Evolutionary conservation across 345 rosid genomes (phyloP).

Genomic region (Diplotaxis tenuifolia): DNA sequence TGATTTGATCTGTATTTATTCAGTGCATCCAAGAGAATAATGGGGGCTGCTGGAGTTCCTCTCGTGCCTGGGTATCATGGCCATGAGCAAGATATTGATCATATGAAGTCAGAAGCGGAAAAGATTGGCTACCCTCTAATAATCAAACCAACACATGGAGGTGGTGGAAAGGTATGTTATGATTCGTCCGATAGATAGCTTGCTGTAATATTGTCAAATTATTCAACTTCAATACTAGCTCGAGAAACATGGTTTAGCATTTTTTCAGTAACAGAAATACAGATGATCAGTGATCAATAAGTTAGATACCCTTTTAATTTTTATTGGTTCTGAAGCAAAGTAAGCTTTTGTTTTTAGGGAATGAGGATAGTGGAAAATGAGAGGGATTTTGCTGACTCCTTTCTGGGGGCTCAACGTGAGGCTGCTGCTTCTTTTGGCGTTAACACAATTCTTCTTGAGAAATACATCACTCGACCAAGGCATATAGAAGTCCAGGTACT

Average conservation of each 20-base stretch:
- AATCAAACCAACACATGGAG: slow-evolving; percentile 95
- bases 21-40: slow-evolving; percentile 94
- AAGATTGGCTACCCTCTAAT: slow-evolving; percentile 84
- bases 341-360: slow-evolving; percentile 57
- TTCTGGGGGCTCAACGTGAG: slow-evolving; percentile 92
- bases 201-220: too few relatives aligned
- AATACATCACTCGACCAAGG: slow-evolving; percentile 85
- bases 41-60: slow-evolving; percentile 98
- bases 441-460: slow-evolving; percentile 85
- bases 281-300: neutral
- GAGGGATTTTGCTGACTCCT: slow-evolving; percentile 67
- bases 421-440: slow-evolving; percentile 95
- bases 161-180: slow-evolving; percentile 80
- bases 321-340: slow-evolving; percentile 20
- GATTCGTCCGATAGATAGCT: neutral
- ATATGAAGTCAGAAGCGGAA: slow-evolving; percentile 82
- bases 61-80: slow-evolving; percentile 97
- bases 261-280: neutral
- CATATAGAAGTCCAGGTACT: slow-evolving; percentile 95
- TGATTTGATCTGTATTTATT: slow-evolving; percentile 21
- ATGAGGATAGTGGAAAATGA: slow-evolving; percentile 80
- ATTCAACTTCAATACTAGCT: neutral
- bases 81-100: slow-evolving; percentile 71
- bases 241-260: neutral
- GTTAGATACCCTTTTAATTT: neutral